Evolutionary conservation across 2,329 filamentous ascomycete genomes (phyloP), one percentile per base, ranked within the genome.

Genomic region (Fusarium humuli): DNA sequence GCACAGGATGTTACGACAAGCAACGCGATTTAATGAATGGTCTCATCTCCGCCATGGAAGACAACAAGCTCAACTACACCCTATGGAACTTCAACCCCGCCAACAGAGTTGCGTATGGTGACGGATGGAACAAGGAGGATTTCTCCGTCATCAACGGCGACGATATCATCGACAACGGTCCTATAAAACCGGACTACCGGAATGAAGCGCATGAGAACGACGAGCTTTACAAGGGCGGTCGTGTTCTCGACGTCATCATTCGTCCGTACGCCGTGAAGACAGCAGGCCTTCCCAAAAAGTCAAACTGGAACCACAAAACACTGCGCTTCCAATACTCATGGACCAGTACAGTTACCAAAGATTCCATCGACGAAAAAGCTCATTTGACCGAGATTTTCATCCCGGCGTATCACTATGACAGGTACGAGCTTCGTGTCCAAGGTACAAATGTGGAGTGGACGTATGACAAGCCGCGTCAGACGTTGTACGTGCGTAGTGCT

Each of bases 121-220:
- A 83, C 13, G 79, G 80, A 2, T 83, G 81, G 81, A 83, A 83
- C 59, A 81, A 79, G 57, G 81, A 83, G 58, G 81, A 83, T 47
- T 83, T 83, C 52, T 83, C 81, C 0, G 70, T 83, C 25, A 73
- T 82, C 22, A 82, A 81, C 10, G 76, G 79, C 22, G 76, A 82
- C 56, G 73, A 74, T 1, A 66, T 72, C 12, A 72, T 75, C 2
- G 77, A 76, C 10, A 68, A 77, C 12, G 65, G 67, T 3, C 73
- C 76, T 2, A 70, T 75, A 1, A 72, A 65, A 5, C 65, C 62
- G 6, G 78, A 82, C 50, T 79, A 80, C 55, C 72, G 78, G n/a
- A 80, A 81, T 32, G 32, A 71, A 7, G 45, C 44, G 0, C 76
- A 80, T 48, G 75, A 80, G 5, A 53, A 71, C 14, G 75, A 81